phyloP scores from a whole-genome alignment of 768 basidiomycete genomes.

The Pisolithus orientalis region DNA sequence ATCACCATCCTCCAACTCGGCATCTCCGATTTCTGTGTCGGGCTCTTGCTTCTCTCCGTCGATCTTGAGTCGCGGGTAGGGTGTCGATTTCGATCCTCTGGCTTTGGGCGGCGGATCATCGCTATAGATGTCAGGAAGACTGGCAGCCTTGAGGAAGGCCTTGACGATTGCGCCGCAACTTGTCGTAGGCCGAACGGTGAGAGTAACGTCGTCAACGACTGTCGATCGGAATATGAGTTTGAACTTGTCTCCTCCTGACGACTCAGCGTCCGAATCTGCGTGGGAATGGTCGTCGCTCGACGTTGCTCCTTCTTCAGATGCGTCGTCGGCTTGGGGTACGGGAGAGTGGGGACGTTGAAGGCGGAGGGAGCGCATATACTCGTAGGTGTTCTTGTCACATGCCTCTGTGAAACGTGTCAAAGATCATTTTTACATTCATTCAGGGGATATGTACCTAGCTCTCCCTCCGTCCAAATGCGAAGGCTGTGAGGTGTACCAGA shows the following conservation, averaged over 20 bases:
- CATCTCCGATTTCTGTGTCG: slow-evolving; percentile 52
- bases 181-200: slow-evolving; percentile 69
- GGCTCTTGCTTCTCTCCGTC: slow-evolving; percentile 71
- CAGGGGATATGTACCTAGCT: slow-evolving; percentile 45
- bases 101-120: slow-evolving; percentile 28
- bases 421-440: neutral
- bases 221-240: slow-evolving; percentile 61
- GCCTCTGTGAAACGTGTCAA: slow-evolving; percentile 42
- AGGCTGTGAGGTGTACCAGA: slow-evolving; percentile 64
- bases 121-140: slow-evolving; percentile 50
- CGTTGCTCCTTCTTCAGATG: neutral
- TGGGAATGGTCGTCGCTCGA: neutral
- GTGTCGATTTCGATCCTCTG: slow-evolving; percentile 21
- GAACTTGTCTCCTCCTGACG: slow-evolving; percentile 42
- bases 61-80: slow-evolving; percentile 39
- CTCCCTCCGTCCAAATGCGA: slow-evolving; percentile 61
- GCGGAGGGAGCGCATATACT: slow-evolving; percentile 49
- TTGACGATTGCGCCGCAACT: slow-evolving; percentile 71
- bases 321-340: slow-evolving; percentile 20
- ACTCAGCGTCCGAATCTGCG: slow-evolving; percentile 31
- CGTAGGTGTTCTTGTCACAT: slow-evolving; percentile 55
- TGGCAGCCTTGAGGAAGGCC: slow-evolving; percentile 67
- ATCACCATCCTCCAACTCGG: slow-evolving; percentile 77
- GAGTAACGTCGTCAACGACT: slow-evolving; percentile 41
- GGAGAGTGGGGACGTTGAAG: slow-evolving; percentile 22